These are phyloP conservation scores for Tricharina praecox DNA, from an alignment of 495 filamentous ascomycete genomes.

Conservation along the genomic window DNA sequence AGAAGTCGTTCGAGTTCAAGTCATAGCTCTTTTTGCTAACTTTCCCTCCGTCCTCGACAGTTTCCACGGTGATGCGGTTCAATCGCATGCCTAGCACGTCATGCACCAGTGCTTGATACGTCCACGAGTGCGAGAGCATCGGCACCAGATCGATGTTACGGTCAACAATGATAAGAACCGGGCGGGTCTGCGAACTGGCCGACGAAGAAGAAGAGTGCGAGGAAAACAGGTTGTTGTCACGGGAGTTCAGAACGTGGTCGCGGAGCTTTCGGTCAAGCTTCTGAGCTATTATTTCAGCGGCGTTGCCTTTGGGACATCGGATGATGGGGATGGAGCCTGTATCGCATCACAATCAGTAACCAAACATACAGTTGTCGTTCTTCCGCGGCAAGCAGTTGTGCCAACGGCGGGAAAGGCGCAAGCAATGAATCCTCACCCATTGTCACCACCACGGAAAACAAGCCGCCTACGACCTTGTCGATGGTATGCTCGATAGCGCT, in stretches of 20 bases:
- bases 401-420: background rate
- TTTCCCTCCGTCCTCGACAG: slow-evolving; percentile 50
- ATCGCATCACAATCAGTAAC: background rate
- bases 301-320: slow-evolving; percentile 74
- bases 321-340: slow-evolving; percentile 82
- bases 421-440: slow-evolving; percentile 46
- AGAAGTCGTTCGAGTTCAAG: slow-evolving; percentile 80
- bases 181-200: slow-evolving; percentile 17
- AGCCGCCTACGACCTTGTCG: slow-evolving; percentile 78
- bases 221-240: slow-evolving; percentile 40
- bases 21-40: slow-evolving; percentile 75
- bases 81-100: slow-evolving; percentile 88
- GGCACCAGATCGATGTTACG: slow-evolving; percentile 89
- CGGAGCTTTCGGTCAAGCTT: slow-evolving; percentile 90
- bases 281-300: slow-evolving; percentile 83
- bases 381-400: too few relatives aligned
- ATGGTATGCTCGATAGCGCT: slow-evolving; percentile 72
- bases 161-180: slow-evolving; percentile 44
- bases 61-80: slow-evolving; percentile 91
- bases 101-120: slow-evolving; percentile 88
- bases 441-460: slow-evolving; percentile 93
- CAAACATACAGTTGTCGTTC: too few relatives aligned
- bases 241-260: slow-evolving; percentile 92
- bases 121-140: slow-evolving; percentile 99
- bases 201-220: slow-evolving; percentile 15